Evolutionary conservation across 1,139 yeast genomes (phyloP).

Genomic region (Suhomyces bolitotheri): DNA sequence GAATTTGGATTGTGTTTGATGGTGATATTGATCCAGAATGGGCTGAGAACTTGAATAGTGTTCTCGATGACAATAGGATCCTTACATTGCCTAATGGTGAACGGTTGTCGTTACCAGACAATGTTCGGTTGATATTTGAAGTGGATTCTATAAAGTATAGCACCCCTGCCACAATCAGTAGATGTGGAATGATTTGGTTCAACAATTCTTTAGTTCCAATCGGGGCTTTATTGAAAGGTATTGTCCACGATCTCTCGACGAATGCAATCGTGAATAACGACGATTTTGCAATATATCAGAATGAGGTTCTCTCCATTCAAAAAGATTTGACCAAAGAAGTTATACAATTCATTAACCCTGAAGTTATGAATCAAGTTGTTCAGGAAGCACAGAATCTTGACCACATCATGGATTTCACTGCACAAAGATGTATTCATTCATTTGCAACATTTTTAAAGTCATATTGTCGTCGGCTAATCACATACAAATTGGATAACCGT

Average conservation of each 20-base stretch:
- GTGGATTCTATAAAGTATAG: conserved; percentile 65
- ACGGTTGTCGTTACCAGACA: conserved; percentile 64
- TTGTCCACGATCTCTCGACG: conserved; percentile 25
- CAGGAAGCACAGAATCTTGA: conserved; percentile 22
- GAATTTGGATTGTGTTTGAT: conserved; percentile 83
- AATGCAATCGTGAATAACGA: conserved; percentile 16
- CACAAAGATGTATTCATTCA: conserved; percentile 41
- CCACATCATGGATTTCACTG: conserved; percentile 59
- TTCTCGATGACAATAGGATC: conserved; percentile 81
- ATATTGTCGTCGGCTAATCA: conserved; percentile 22
- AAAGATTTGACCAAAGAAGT: conserved; percentile 13
- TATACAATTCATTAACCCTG: conserved; percentile 8
- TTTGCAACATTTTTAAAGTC: conserved; percentile 30
- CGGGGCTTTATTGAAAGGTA: conserved; percentile 21
- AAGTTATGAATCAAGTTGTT: conserved; percentile 9
- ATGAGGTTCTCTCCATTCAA: conserved; percentile 12
- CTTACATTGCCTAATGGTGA: conserved; percentile 91
- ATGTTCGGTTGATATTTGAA: conserved; percentile 73
- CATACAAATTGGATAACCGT: conserved; percentile 14
- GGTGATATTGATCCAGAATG: conserved; percentile 95
- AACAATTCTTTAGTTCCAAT: conserved; percentile 33
- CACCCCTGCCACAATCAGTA: conserved; percentile 88
- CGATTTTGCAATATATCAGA: conserved; percentile 10
- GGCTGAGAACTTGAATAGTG: conserved; percentile 91
- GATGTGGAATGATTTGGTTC: conserved; percentile 90